Percentiles rank a stretch among this genome's conserved stretches.
phyloP scores from a whole-genome alignment of 768 basidiomycete genomes.

The Peribolospora kevripleyi region DNA sequence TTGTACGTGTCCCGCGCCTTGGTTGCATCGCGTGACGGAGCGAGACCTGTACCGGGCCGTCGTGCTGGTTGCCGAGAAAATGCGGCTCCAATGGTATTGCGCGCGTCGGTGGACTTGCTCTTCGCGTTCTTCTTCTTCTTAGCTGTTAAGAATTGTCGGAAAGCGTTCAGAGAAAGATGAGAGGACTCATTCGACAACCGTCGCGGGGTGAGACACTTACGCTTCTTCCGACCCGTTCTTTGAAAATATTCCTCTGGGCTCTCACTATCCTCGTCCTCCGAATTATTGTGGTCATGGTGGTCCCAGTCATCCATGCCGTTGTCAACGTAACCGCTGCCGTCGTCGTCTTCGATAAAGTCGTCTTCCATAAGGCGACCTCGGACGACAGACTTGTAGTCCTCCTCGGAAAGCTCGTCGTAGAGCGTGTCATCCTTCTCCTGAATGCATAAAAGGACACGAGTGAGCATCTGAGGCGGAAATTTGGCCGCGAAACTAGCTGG shows the following conservation, averaged over 20 bases:
- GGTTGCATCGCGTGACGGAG: slow-evolving; percentile 25
- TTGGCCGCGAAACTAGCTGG: too few species aligned
- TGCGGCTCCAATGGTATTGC: too few species aligned
- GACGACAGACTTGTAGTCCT: slow-evolving; percentile 68
- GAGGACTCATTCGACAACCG: slow-evolving; percentile 2
- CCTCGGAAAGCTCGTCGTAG: slow-evolving; percentile 76
- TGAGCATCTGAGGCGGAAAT: too few species aligned
- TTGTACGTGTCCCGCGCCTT: slow-evolving; percentile 39
- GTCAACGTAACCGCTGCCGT: slow-evolving; percentile 71
- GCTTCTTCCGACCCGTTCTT: slow-evolving; percentile 9
- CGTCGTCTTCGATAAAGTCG: slow-evolving; percentile 92
- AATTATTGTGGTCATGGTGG: slow-evolving; percentile 21
- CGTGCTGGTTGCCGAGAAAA: too few species aligned
- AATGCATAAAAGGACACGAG: too few species aligned
- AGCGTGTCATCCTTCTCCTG: slow-evolving; percentile 34
- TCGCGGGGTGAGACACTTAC: not conserved
- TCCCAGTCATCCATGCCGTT: slow-evolving; percentile 88
- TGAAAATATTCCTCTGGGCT: not conserved
- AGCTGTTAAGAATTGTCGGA: slow-evolving; percentile 15
- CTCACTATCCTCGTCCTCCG: slow-evolving; percentile 33
- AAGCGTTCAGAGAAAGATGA: not conserved
- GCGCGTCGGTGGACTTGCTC: slow-evolving; percentile 11
- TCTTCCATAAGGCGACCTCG: slow-evolving; percentile 54
- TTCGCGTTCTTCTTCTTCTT: slow-evolving; percentile 24
- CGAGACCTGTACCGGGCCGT: too few species aligned